A percentile compares a stretch with the other conserved stretches of the same genome.
Conservation (phyloP, 1,139 yeast species). For the Debaryomycetaceae sp. region DNA sequence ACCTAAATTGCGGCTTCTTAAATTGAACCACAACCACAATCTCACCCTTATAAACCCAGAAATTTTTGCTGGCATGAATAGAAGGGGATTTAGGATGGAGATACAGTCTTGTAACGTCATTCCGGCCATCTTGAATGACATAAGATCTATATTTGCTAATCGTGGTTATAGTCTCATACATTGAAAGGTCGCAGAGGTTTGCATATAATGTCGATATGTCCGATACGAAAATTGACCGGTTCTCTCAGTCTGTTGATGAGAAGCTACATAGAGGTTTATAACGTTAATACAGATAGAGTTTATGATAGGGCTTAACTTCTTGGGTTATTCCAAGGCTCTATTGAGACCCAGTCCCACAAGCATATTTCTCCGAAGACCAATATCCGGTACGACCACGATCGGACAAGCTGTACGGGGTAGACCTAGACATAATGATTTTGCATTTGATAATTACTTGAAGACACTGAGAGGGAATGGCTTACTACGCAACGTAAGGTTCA, state of each 20-base stretch:
- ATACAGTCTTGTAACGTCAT: conserved; percentile 11
- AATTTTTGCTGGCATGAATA: conserved; percentile 5
- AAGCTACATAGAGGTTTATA: not conserved
- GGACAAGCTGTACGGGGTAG: not conserved
- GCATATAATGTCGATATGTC: not conserved
- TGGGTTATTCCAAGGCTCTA: not conserved
- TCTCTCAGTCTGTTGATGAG: not conserved
- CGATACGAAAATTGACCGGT: not conserved
- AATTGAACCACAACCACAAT: conserved; percentile 7
- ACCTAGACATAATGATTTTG: not conserved
- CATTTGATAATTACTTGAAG: not conserved
- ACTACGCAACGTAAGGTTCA: not conserved
- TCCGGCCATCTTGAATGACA: conserved; percentile 4
- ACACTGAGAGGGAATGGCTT: not conserved
- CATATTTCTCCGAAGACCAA: not conserved
- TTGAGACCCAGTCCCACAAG: not conserved
- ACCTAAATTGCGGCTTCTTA: conserved; percentile 10
- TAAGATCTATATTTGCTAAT: not conserved
- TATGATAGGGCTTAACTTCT: not conserved
- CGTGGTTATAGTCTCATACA: not conserved
- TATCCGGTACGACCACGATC: not conserved
- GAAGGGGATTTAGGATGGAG: conserved; percentile 4
- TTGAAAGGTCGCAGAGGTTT: not conserved
- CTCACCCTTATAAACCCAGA: conserved; percentile 8
- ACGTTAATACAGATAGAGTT: not conserved